A percentile compares a stretch with the other conserved stretches of the same genome.
phyloP scores from a whole-genome alignment of 495 filamentous ascomycete genomes.

The Sordaria brevicollis region DNA sequence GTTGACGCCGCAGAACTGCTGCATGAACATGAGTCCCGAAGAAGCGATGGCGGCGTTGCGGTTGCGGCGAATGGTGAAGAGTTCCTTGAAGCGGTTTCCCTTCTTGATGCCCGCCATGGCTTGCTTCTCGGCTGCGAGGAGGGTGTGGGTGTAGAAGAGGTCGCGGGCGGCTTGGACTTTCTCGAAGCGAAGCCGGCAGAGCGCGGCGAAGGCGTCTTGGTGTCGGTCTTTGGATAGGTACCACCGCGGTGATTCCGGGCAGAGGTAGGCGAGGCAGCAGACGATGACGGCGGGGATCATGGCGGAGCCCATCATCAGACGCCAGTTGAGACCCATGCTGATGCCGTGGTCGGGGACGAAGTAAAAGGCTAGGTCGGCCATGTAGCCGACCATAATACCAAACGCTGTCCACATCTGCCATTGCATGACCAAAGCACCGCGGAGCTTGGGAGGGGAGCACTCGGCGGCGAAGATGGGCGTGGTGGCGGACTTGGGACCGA shows the following conservation, averaged over 20 bases:
- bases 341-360: constrained; percentile 42
- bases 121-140: constrained; percentile 56
- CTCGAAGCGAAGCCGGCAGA: constrained; percentile 54
- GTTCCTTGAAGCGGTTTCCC: constrained; percentile 52
- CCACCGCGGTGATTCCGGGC: constrained; percentile 65
- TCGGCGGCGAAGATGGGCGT: constrained; percentile 72
- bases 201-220: constrained; percentile 53
- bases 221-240: constrained; percentile 63
- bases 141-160: constrained; percentile 68
- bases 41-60: constrained; percentile 64
- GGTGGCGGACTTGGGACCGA: constrained; percentile 73
- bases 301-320: constrained; percentile 74
- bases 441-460: constrained; percentile 57
- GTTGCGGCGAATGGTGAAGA: constrained; percentile 67
- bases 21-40: constrained; percentile 78
- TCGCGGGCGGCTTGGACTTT: constrained; percentile 75
- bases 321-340: constrained; percentile 66
- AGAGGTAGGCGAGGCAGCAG: constrained; percentile 57
- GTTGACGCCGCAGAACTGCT: constrained; percentile 65
- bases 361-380: constrained; percentile 63
- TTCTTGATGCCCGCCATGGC: constrained; percentile 41
- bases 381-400: constrained; percentile 71
- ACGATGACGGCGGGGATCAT: constrained; percentile 65
- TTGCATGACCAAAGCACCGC: constrained; percentile 57
- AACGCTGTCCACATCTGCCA: constrained; percentile 89